Percentiles rank a stretch among this genome's conserved stretches.
Conservation (phyloP, 495 filamentous ascomycete genomes). For the Xylaria venustula region DNA sequence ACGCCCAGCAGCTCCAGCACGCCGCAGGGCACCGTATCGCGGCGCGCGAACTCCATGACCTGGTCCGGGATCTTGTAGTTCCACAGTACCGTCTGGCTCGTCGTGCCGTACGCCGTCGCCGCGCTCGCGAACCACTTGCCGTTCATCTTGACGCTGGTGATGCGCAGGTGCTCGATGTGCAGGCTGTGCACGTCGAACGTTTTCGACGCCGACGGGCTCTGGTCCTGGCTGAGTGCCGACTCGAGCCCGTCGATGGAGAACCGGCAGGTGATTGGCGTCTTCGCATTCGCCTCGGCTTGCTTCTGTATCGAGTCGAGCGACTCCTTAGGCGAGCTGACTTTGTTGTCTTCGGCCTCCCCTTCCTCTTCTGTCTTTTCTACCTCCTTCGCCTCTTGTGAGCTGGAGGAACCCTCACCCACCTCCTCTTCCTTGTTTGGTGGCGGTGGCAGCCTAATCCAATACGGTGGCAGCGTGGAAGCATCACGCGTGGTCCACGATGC, state of each 20-base stretch:
- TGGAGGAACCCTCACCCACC: conserved; percentile 1
- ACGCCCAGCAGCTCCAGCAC: conserved; percentile 56
- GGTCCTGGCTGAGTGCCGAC: conserved; percentile 36
- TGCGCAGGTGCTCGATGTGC: conserved; percentile 42
- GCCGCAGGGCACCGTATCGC: conserved; percentile 60
- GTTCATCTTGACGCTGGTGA: conserved; percentile 27
- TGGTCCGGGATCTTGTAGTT: conserved; percentile 58
- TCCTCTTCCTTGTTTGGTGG: conserved; percentile 17
- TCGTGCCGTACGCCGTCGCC: conserved; percentile 53
- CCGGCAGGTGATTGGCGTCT: conserved; percentile 42
- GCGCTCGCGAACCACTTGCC: conserved; percentile 60
- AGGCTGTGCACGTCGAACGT: conserved; percentile 34
- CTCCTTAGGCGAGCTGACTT: conserved; percentile 20
- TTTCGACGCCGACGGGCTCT: conserved; percentile 17
- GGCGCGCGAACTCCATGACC: conserved; percentile 49
- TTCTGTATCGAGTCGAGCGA: conserved; percentile 39
- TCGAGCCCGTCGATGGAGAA: conserved; percentile 43
- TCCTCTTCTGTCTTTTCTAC: neutral
- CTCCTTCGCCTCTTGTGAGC: neutral
- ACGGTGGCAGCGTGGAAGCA: conserved; percentile 54
- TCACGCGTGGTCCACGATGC: conserved; percentile 57
- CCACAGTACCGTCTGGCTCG: conserved; percentile 56
- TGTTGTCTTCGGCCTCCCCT: conserved; percentile 8
- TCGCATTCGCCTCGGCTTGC: conserved; percentile 18
- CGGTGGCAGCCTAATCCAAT: conserved; percentile 56